Base-by-base conservation (phyloP, 2,329 filamentous ascomycete species). In the Diaporthe batatas region DNA sequence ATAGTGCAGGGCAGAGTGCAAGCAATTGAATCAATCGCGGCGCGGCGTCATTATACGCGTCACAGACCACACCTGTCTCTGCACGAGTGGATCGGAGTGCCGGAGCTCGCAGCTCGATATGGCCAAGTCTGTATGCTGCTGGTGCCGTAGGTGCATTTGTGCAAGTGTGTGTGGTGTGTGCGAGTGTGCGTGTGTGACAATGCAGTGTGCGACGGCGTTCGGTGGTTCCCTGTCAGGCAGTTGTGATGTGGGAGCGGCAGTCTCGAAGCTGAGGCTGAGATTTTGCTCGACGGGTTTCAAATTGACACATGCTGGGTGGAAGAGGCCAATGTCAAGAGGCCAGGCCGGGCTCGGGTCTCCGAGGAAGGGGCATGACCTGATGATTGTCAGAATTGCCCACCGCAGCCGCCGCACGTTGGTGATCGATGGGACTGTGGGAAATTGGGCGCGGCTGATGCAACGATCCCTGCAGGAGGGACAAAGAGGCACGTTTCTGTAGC, bases 321-420 rank as follows among this genome's bases (percentile, higher is more conserved):
- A 14, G n/a, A 67, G 21, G 7, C 6, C 32, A 53, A 42, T 14
- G 39, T 42, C 39, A 42, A 14, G 11, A 39, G 14, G 18, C 3
- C 39, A 42, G 39, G 29, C 16, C 62, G 32, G 62, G 47, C 32
- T 53, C 16, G 47, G 51, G 29, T 53, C 12, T 67, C 62, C 62
- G 47, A 51, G 62, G 47, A 29, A 53, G 32, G 44, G 62, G 47
- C 32, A 53, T 53, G 62, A 67, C 23, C 47, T 70, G 68, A 62
- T 58, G 68, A 70, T 70, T 47, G n/a, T n/a, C n/a, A n/a, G n/a
- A n/a, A n/a, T n/a, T n/a, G 68, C 18, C 68, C 32, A 42, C 47
- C 49, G 47, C 57, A 70, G 55, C 68, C 47, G 53, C 55, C 57
- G 32, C 53, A 62, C 14, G 55, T 34, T 62, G 68, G 57, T 49